Evolutionary conservation across 2,329 filamentous ascomycete species (phyloP), one percentile per base, ranked within the genome.

Genomic region (Botryotinia narcissicola): DNA sequence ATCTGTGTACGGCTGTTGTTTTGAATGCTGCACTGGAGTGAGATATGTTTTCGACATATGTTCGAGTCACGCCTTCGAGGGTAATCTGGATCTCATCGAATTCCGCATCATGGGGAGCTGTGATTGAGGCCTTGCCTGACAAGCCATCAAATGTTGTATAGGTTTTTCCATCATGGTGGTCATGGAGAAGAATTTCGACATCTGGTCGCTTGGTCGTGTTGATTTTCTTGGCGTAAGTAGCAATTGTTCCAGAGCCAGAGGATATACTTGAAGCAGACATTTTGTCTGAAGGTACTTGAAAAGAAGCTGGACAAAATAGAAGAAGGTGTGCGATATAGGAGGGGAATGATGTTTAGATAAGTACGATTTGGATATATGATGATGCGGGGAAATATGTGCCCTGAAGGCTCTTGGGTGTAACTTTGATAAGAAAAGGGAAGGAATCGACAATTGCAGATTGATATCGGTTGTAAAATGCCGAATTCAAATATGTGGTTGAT

Each of bases 1-100:
- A 81, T 70, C 75, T 79, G 75, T 81, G 80, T 20, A 73, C 57
- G 18, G 80, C 79, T 18, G 75, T 78, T 14, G 77, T 79, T 40
- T 75, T 76, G 4, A 75, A 74, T 59, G 64, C 75, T 44, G 77
- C 70, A 44, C 48, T 75, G 4, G 79, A 73, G 10, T 79, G 75
- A 32, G 80, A 78, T 22, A 80, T 42, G 66, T 76, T 78, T 68
- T 80, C 80, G 29, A 80, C 75, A 72, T 74, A 78, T n/a, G 79
- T 80, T 71, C 75, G 77, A 29, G 75, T 74, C 20, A 73, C 73
- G 1, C 80, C 80, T 59, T 81, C 80, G 18, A 81, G 74, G 0
- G 80, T 80, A 44, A 81, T 81, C 29, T 78, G 75, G 8, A 81
- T 76, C 44, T 80, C 78, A 61, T 80, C 79, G 74, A 81, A 81